phyloP scores from a whole-genome alignment of 805 yeast genomes.

The Zygosaccharomyces kombuchaensis region DNA sequence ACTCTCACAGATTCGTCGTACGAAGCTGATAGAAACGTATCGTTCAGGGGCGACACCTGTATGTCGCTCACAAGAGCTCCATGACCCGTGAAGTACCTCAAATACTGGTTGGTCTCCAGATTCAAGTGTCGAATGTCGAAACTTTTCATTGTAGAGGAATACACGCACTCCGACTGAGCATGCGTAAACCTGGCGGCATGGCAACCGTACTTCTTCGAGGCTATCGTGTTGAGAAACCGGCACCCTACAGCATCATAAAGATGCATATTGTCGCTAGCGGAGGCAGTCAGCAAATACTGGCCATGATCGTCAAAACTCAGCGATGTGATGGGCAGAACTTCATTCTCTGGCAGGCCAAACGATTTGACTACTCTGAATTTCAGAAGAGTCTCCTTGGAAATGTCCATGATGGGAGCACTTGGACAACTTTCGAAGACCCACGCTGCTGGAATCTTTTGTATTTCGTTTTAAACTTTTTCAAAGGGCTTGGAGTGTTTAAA shows the following conservation, averaged over 20 bases:
- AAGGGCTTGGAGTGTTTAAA: constrained; percentile 1
- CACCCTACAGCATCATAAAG: constrained; percentile 77
- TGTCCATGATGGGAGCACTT: constrained; percentile 10
- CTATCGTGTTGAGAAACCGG: constrained; percentile 59
- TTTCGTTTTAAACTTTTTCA: constrained; percentile 1
- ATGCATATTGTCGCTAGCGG: constrained; percentile 78
- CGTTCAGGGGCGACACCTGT: constrained; percentile 68
- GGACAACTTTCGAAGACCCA: background rate
- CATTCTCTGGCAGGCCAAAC: constrained; percentile 45
- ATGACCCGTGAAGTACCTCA: constrained; percentile 87
- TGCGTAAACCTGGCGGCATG: constrained; percentile 83
- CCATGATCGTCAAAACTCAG: constrained; percentile 83
- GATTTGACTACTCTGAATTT: constrained; percentile 44
- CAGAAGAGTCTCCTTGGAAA: constrained; percentile 27
- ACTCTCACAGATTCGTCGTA: constrained; percentile 73
- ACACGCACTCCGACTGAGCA: constrained; percentile 63
- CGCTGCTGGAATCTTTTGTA: background rate
- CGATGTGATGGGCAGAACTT: constrained; percentile 56
- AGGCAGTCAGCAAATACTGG: constrained; percentile 65
- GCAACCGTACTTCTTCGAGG: constrained; percentile 88
- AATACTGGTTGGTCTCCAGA: constrained; percentile 69
- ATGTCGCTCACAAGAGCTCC: constrained; percentile 66
- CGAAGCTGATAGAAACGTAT: constrained; percentile 61
- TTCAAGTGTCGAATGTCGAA: constrained; percentile 72
- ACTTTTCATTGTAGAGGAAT: constrained; percentile 79